A percentile compares a stretch with the other conserved stretches of the same genome.
Conservation (phyloP, 2,329 filamentous ascomycete species). For the Thielaviopsis musarum region DNA sequence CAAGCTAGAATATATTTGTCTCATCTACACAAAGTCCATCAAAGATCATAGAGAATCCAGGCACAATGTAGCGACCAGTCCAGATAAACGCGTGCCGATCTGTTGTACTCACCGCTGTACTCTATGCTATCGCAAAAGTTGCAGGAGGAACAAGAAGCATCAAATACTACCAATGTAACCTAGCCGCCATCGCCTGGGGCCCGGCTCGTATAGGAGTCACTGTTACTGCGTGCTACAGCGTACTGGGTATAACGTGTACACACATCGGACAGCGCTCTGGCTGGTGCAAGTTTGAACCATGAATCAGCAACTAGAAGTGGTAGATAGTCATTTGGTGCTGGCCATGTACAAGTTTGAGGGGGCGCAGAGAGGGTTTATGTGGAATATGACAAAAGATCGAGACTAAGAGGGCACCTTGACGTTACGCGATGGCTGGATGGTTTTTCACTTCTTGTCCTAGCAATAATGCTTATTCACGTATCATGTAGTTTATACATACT, state of each 20-base stretch:
- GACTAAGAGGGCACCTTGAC: no score
- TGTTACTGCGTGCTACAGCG: not conserved
- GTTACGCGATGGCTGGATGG: no score
- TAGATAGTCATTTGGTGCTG: not conserved
- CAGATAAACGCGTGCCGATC: not conserved
- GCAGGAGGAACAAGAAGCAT: not conserved
- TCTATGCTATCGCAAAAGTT: not conserved
- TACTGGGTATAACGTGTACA: not conserved
- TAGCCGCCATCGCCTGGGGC: not conserved
- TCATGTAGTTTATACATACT: not conserved
- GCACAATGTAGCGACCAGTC: no score
- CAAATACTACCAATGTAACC: not conserved
- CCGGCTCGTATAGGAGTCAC: not conserved
- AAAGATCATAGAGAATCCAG: no score
- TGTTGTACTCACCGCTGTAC: not conserved
- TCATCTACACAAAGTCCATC: no score
- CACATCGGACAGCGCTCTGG: not conserved
- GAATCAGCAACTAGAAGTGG: not conserved
- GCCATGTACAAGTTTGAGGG: not conserved
- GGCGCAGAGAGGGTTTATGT: no score
- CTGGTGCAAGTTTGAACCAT: not conserved
- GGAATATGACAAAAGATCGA: not conserved
- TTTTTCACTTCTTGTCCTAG: no score
- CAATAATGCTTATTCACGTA: not conserved
- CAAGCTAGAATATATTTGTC: no score